Evolutionary conservation across 768 basidiomycete genomes (phyloP), one percentile per base, ranked within the genome.

Genomic region (Leucocoprinus birnbaumii): DNA sequence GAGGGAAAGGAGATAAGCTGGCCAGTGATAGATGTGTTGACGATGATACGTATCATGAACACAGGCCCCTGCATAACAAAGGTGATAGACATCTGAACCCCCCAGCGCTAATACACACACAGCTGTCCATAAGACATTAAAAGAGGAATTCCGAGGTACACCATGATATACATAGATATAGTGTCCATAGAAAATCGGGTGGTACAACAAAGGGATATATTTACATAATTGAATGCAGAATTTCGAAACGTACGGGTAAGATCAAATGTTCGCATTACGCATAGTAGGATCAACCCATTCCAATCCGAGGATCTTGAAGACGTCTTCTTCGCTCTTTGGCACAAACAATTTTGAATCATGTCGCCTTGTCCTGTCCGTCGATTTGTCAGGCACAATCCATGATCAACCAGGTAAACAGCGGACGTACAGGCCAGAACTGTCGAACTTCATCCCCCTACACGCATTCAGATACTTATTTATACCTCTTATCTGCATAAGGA

Each of bases 351-450:
- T 80, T 13, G 85, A 85, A 65, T 91, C 86, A 48, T 80, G 78
- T 16, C 82, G 75, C 52, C 86, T 79, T 1, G 81, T 84, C 52
- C 85, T 90, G 59, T 13, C 11, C 31, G 11, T 34, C 22, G 52
- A 19, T 51, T 24, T 51, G 31, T 40, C 34, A 40, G 34, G 18
- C n/a, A 21, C 16, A 51, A n/a, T 34, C 31, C 22, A n/a, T 6
- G 31, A 51, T 22, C 38, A 21, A 7, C 19, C 14, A 18, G 8
- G 9, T 9, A 11, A 27, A 4, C 13, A 13, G 16, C 25, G 14
- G 27, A 56, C 84, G 68, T 65, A 89, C 89, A 93, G 79, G 45
- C 87, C 91, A 11, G 84, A 83, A 61, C 88, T 91, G 66, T 92
- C 89, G 57, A 94, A 94, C 65, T 89, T 91, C 64, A 90, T 66